phyloP scores from a whole-genome alignment of 2,329 filamentous ascomycete genomes.

The Pseudogymnoascus sp. region DNA sequence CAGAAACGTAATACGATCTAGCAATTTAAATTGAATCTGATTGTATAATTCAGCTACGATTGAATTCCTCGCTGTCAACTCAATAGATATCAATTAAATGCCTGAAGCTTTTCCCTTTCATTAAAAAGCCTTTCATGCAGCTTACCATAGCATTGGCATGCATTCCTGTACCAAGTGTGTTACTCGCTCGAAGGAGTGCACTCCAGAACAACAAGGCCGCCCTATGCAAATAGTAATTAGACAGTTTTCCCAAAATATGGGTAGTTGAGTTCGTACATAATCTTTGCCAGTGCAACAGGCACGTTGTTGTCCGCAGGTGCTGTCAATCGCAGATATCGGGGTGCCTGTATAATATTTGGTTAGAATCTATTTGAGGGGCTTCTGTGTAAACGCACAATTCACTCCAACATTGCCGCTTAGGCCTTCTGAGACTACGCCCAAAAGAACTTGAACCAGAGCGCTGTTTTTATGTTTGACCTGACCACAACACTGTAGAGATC shows the following conservation, averaged over 20 bases:
- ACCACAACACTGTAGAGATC: too few species aligned
- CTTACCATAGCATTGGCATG: not conserved
- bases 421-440: too few species aligned
- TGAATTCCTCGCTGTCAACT: not conserved
- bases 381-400: not conserved
- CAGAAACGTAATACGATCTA: not conserved
- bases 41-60: not conserved
- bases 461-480: too few species aligned
- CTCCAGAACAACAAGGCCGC: not conserved
- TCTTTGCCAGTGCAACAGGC: too few species aligned
- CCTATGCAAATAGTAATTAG: not conserved
- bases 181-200: not conserved
- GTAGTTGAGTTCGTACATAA: not conserved
- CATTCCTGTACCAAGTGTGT: not conserved
- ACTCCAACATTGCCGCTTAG: not conserved
- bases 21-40: not conserved
- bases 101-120: too few species aligned
- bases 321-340: not conserved
- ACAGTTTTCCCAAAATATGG: not conserved
- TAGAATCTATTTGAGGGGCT: not conserved
- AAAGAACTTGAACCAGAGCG: too few species aligned
- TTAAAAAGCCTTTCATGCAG: too few species aligned
- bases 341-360: not conserved
- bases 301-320: too few species aligned
- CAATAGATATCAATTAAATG: not conserved